Evolutionary conservation across 345 rosid species (phyloP).

Genomic region (Populus nigra): DNA sequence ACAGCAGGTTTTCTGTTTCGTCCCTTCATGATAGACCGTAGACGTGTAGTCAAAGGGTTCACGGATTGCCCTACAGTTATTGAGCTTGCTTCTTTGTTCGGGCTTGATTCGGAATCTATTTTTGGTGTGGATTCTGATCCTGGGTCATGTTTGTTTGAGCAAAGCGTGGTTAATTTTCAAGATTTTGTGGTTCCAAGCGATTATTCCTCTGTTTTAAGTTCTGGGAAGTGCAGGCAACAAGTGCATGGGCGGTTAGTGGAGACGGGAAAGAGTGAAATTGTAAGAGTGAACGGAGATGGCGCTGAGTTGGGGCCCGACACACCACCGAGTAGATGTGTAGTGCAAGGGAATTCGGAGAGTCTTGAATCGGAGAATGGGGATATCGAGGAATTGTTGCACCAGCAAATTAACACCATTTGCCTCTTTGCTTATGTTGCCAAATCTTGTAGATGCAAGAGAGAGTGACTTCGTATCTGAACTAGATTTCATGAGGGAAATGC

Average conservation of each 20-base stretch:
- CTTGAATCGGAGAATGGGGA: conserved; percentile 10
- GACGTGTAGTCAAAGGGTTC: conserved; percentile 33
- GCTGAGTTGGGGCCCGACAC: conserved; percentile 11
- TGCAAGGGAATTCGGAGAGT: background rate
- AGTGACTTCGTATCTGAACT: conserved; percentile 5
- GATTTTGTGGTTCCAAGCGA: conserved; percentile 10
- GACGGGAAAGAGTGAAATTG: conserved; percentile 6
- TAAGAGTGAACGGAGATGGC: conserved; percentile 6
- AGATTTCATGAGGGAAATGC: conserved; percentile 17
- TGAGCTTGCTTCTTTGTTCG: conserved; percentile 31
- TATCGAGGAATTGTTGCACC: background rate
- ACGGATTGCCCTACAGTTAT: conserved; percentile 38
- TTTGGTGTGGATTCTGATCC: background rate
- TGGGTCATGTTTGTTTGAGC: background rate
- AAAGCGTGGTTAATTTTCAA: background rate
- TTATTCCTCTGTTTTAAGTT: conserved; percentile 12
- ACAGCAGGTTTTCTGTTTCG: conserved; percentile 18
- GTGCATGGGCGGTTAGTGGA: conserved; percentile 17
- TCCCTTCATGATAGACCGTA: conserved; percentile 10
- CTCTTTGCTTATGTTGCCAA: conserved; percentile 12
- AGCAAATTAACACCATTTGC: conserved; percentile 9
- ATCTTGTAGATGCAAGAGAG: background rate
- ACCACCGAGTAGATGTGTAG: conserved; percentile 1
- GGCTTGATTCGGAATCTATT: conserved; percentile 19
- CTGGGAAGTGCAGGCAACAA: conserved; percentile 12